A percentile compares a stretch with the other conserved stretches of the same genome.
These are phyloP conservation scores for Pichia gijzeniarum DNA, from an alignment of 805 yeast species.

Conservation along the genomic window DNA sequence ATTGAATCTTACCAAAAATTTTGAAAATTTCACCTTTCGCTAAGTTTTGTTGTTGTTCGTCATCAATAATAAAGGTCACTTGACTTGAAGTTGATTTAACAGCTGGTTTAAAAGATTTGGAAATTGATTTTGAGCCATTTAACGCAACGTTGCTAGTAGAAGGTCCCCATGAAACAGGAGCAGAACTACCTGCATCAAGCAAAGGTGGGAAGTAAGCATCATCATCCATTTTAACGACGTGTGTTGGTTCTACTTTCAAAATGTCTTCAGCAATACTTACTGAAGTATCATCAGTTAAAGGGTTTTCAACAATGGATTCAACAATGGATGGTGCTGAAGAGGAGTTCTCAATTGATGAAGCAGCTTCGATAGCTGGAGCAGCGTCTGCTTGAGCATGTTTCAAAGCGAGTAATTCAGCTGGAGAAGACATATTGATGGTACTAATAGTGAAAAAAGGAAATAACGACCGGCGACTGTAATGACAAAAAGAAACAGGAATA, in stretches of 20 bases:
- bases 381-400: slow-evolving; percentile 27
- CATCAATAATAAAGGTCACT: slow-evolving; percentile 71
- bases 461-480: slow-evolving; percentile 1
- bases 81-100: slow-evolving; percentile 58
- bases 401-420: slow-evolving; percentile 35
- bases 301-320: slow-evolving; percentile 2
- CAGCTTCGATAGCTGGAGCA: slow-evolving; percentile 11
- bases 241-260: slow-evolving; percentile 6
- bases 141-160: slow-evolving; percentile 16
- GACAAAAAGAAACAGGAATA: background rate
- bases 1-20: slow-evolving; percentile 56
- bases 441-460: background rate
- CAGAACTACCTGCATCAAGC: slow-evolving; percentile 39
- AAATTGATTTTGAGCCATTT: slow-evolving; percentile 19
- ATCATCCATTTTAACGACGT: slow-evolving; percentile 33
- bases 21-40: slow-evolving; percentile 62
- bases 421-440: slow-evolving; percentile 29
- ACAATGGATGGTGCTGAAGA: slow-evolving; percentile 10
- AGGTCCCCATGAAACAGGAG: slow-evolving; percentile 40
- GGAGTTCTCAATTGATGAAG: slow-evolving; percentile 7
- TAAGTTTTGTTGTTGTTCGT: slow-evolving; percentile 59
- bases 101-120: slow-evolving; percentile 31
- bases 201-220: slow-evolving; percentile 61
- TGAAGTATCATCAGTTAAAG: background rate
- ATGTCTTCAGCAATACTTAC: slow-evolving; percentile 4